Evolutionary conservation across 1,284 basidiomycete genomes (phyloP), one percentile per base, ranked within the genome.

Genomic region (Trametes sp.): DNA sequence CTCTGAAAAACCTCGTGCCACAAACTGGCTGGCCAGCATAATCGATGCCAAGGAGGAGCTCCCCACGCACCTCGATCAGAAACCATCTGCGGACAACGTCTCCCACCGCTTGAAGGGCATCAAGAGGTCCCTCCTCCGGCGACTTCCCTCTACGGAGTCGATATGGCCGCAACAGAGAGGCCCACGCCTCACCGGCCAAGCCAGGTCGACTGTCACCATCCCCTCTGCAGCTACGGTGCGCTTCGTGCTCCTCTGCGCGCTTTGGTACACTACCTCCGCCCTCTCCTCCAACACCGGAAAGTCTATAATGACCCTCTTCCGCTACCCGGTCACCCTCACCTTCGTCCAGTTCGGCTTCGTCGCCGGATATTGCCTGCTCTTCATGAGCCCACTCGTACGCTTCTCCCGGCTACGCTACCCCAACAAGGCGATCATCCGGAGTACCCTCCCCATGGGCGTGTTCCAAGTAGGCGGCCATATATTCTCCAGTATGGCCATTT

Each of bases 381-480:
- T 90, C 78, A 93, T 92, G 85, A 86, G 87, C 26, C 92, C 91
- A 21, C 70, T 83, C 48, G 77, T 94, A 26, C 86, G 85, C 42
- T 89, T 91, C 75, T 84, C 87, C 48, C 84, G 80, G 63, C 72
- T 96, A 38, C 86, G 92, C 41, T 72, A 75, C 24, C 96, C 96
- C 0, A 93, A 89, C 3, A 80, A 77, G 64, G 81, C 86, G 8
- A 95, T 98, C 66, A 72, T 98, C 23, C 80, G 79, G 62, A 92
- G 85, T 63, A 97, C 96, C 1, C 76, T 95, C 26, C 94, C 95
- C 5, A 96, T 98, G 93, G 95, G 95, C 29, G 83, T 93, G 59
- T 99, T 99, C 77, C 91, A 93, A 76, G 92, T 98, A 45, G 93
- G 92, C n/a, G 98, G 98, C 0, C 98, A 99, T 76, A 95, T 98